A percentile compares a stretch with the other conserved stretches of the same genome.
These are phyloP conservation scores for Bacidia gigantensis DNA, from an alignment of 495 filamentous ascomycete genomes.

Conservation along the genomic window DNA sequence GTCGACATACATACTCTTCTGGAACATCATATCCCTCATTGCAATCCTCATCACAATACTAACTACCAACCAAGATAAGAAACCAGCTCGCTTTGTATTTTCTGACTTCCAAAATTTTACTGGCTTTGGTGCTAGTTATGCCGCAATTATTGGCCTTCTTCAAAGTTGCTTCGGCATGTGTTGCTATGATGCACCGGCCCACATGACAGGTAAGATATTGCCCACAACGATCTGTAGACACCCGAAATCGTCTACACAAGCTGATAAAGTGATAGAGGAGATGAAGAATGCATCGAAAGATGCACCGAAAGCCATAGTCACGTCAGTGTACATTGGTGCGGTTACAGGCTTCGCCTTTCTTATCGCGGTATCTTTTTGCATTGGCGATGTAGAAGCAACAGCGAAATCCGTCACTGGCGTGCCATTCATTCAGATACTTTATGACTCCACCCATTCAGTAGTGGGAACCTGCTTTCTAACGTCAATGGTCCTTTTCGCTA, in stretches of 20 bases:
- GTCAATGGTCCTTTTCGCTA: slow-evolving; percentile 29
- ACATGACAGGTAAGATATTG: slow-evolving; percentile 12
- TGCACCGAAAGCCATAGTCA: slow-evolving; percentile 41
- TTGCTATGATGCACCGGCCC: slow-evolving; percentile 25
- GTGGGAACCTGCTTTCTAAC: slow-evolving; percentile 30
- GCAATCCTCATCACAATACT: slow-evolving; percentile 37
- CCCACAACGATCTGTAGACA: slow-evolving; percentile 32
- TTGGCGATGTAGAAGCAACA: slow-evolving; percentile 30
- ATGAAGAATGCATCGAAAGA: slow-evolving; percentile 36
- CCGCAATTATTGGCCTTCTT: slow-evolving; percentile 40
- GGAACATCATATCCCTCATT: slow-evolving; percentile 42
- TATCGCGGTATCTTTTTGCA: slow-evolving; percentile 36
- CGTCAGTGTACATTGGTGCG: slow-evolving; percentile 37
- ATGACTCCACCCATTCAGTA: slow-evolving; percentile 30
- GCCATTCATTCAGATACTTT: slow-evolving; percentile 36
- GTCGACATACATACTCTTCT: slow-evolving; percentile 36
- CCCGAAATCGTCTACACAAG: no score
- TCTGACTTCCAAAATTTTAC: slow-evolving; percentile 42
- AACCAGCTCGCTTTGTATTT: slow-evolving; percentile 43
- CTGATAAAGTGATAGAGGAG: slow-evolving; percentile 27
- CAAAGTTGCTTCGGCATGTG: slow-evolving; percentile 47
- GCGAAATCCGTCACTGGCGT: slow-evolving; percentile 31
- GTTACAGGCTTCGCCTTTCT: slow-evolving; percentile 38
- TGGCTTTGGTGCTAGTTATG: slow-evolving; percentile 37
- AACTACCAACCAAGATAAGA: slow-evolving; percentile 41